Evolutionary conservation across 345 rosid species (phyloP).

Genomic region (Microcos paniculata): DNA sequence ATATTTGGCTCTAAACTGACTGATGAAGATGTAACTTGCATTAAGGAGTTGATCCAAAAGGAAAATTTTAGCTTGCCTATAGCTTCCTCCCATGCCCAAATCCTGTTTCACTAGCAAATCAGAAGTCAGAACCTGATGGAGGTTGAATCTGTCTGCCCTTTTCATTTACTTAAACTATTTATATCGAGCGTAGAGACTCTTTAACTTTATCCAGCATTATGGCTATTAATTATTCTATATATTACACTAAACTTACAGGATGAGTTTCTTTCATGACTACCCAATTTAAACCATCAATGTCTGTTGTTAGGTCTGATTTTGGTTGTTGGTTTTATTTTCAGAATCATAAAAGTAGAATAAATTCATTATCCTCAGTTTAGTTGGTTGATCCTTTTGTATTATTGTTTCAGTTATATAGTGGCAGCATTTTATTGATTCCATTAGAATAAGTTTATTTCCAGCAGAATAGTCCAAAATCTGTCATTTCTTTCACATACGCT

Average conservation of each 20-base stretch:
- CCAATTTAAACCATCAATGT: not conserved
- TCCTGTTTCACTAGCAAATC: not conserved
- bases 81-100: constrained; percentile 13
- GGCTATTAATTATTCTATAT: no score
- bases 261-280: not conserved
- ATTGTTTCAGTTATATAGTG: not conserved
- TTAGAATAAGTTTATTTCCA: not conserved
- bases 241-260: not conserved
- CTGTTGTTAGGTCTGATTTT: not conserved
- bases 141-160: not conserved
- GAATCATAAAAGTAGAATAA: not conserved
- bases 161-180: not conserved
- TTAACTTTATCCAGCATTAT: no score
- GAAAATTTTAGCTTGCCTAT: constrained; percentile 1
- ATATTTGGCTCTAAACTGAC: not conserved
- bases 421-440: not conserved
- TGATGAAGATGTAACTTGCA: not conserved
- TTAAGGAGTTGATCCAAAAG: not conserved
- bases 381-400: not conserved
- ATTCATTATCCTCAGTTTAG: not conserved
- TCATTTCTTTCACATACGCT: not conserved
- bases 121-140: not conserved
- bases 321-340: not conserved
- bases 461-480: not conserved
- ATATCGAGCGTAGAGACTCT: no score